Conservation (phyloP, 192 early-diverging fungal species). For the Umbelopsis sp. region DNA sequence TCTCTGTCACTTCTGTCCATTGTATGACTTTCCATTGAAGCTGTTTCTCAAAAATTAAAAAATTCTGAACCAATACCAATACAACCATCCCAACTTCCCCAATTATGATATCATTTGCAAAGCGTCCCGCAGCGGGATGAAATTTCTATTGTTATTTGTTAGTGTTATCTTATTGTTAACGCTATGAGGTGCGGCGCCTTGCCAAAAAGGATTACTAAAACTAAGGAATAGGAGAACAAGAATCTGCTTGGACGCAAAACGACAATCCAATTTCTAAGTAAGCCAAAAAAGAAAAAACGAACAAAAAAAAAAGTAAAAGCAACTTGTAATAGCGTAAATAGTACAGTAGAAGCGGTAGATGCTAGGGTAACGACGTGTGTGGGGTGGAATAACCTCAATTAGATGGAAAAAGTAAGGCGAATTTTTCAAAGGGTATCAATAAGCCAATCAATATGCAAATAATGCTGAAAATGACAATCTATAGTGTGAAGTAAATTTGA, state of each 20-base stretch:
- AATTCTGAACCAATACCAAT: no score
- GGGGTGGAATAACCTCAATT: not conserved
- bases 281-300: not conserved
- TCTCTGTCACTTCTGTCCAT: no score
- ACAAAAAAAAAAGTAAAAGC: not conserved
- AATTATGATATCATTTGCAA: no score
- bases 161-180: no score
- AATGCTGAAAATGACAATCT: slow-evolving; percentile 42
- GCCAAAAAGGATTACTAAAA: no score
- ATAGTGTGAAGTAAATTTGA: slow-evolving; percentile 28
- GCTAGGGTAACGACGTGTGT: not conserved
- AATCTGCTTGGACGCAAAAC: no score
- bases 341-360: not conserved
- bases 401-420: not conserved
- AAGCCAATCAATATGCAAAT: slow-evolving; percentile 42
- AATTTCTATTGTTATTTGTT: no score
- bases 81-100: no score
- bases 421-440: slow-evolving; percentile 43
- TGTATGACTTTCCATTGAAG: not conserved
- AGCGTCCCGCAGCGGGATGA: no score
- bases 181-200: no score
- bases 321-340: not conserved
- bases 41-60: not conserved
- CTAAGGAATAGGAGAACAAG: no score
- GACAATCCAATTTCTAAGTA: not conserved